Percentiles rank a stretch among this genome's conserved stretches.
Conservation (phyloP, 768 basidiomycete genomes). For the Stropharia rugosoannulata region DNA sequence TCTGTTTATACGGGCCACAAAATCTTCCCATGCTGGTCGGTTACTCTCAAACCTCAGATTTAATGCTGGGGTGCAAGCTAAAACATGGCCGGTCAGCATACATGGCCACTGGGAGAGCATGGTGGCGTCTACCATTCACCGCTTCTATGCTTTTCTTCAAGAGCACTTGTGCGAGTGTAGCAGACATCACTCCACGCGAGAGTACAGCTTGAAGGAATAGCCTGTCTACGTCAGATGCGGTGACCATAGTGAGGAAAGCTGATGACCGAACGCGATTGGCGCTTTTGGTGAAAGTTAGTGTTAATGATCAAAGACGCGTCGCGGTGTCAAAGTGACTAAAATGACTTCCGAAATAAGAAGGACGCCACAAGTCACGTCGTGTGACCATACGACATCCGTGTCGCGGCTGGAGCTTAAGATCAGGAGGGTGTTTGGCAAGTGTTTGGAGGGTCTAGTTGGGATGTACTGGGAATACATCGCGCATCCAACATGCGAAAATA, state of each 20-base stretch:
- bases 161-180: slow-evolving; percentile 58
- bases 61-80: slow-evolving; percentile 55
- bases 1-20: slow-evolving; percentile 58
- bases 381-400: not conserved
- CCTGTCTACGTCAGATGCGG: slow-evolving; percentile 64
- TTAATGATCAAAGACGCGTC: not conserved
- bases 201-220: slow-evolving; percentile 81
- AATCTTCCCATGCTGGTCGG: slow-evolving; percentile 55
- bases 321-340: slow-evolving; percentile 3
- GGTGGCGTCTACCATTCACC: slow-evolving; percentile 52
- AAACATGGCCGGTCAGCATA: slow-evolving; percentile 10
- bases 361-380: not conserved
- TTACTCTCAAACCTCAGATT: slow-evolving; percentile 40
- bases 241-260: slow-evolving; percentile 19
- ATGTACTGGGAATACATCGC: no score
- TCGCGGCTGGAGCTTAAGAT: no score
- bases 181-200: slow-evolving; percentile 68
- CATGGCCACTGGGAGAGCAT: not conserved
- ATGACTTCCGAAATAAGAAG: slow-evolving; percentile 7
- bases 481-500: no score
- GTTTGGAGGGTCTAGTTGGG: no score
- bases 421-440: no score
- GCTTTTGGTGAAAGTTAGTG: not conserved
- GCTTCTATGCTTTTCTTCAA: slow-evolving; percentile 69
- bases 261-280: slow-evolving; percentile 21